These are phyloP conservation scores for Trypanosomatidae sp. DNA, from an alignment of 208 protist species.

Conservation along the genomic window DNA sequence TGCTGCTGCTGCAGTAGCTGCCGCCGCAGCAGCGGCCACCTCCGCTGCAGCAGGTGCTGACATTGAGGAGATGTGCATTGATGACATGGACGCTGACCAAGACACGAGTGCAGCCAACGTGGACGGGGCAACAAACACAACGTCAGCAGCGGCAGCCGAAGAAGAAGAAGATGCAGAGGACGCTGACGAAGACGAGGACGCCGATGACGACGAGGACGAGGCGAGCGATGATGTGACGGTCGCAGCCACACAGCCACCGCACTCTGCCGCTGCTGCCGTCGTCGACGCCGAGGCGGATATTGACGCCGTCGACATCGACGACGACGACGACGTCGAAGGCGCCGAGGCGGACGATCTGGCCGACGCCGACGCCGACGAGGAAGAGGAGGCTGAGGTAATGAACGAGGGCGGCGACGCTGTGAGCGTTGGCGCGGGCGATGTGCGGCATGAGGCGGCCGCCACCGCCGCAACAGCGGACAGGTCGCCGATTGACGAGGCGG, in stretches of 20 bases:
- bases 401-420: too few species aligned
- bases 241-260: not conserved
- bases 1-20: too few species aligned
- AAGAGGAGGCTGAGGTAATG: constrained; percentile 4
- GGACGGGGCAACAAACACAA: constrained; percentile 1
- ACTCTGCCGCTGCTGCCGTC: not conserved
- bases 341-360: not conserved
- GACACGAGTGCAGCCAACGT: not conserved
- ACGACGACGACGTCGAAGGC: too few species aligned
- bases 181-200: constrained; percentile 6
- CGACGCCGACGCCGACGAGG: not conserved
- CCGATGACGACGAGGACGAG: constrained; percentile 8
- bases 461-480: not conserved
- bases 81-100: constrained; percentile 1
- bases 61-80: not conserved
- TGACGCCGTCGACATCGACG: not conserved
- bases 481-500: not conserved
- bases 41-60: not conserved
- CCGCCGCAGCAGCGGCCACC: not conserved
- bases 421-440: too few species aligned
- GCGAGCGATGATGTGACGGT: constrained; percentile 3
- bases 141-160: not conserved
- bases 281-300: not conserved
- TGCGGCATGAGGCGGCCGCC: not conserved
- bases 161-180: constrained; percentile 12